Percentiles rank a stretch among this genome's conserved stretches.
These are phyloP conservation scores for Torulaspora maleeae DNA, from an alignment of 805 yeast species.

Conservation along the genomic window DNA sequence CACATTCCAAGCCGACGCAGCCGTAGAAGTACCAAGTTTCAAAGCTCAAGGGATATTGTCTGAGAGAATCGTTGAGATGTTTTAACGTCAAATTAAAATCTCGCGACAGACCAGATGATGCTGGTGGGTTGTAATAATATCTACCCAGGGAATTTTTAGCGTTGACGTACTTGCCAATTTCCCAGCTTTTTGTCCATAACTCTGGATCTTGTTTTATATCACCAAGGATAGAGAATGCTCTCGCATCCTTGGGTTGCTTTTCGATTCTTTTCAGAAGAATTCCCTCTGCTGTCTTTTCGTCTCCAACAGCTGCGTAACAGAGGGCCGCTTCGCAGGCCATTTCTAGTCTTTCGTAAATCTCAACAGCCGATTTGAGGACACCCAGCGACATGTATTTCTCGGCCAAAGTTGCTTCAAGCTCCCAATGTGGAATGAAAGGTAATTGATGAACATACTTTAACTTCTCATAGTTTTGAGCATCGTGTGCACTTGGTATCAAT, in stretches of 20 bases:
- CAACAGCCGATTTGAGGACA: constrained; percentile 78
- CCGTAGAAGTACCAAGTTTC: constrained; percentile 93
- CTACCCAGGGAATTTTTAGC: constrained; percentile 82
- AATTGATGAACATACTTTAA: constrained; percentile 66
- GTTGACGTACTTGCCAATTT: constrained; percentile 69
- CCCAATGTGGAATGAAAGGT: constrained; percentile 79
- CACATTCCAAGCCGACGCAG: constrained; percentile 74
- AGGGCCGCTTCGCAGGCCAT: constrained; percentile 80
- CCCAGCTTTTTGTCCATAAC: constrained; percentile 86
- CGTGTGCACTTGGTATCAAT: constrained; percentile 43
- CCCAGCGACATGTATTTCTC: constrained; percentile 84
- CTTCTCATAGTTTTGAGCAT: constrained; percentile 41
- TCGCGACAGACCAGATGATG: constrained; percentile 45
- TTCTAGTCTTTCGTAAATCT: constrained; percentile 74
- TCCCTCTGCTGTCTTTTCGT: constrained; percentile 59
- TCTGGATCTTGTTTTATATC: constrained; percentile 73
- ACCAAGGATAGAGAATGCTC: constrained; percentile 80
- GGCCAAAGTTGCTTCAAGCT: constrained; percentile 75
- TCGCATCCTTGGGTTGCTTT: constrained; percentile 65
- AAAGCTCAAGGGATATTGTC: constrained; percentile 64
- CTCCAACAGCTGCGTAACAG: constrained; percentile 83
- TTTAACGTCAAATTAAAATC: constrained; percentile 51
- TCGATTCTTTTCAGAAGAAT: constrained; percentile 52
- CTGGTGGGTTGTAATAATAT: constrained; percentile 64
- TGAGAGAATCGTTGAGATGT: constrained; percentile 71